Percentiles rank a stretch among this genome's conserved stretches.
These are phyloP conservation scores for Lathyrus oleraceus DNA, from an alignment of 306 rosid species.

Conservation along the genomic window DNA sequence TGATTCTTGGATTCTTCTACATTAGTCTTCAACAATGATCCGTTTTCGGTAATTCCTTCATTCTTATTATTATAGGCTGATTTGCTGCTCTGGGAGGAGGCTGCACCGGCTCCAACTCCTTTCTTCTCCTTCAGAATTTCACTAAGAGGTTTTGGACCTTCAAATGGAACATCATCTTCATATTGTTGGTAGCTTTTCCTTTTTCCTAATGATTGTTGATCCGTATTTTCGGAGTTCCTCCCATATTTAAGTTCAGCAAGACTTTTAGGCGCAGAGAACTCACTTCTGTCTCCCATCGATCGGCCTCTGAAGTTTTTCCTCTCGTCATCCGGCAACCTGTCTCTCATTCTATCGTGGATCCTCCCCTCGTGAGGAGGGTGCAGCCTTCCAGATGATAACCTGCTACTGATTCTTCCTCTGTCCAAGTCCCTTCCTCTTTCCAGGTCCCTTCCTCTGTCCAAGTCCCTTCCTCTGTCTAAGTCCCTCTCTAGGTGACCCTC, in stretches of 20 bases:
- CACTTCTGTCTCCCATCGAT: slow-evolving; percentile 43
- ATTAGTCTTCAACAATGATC: slow-evolving; percentile 34
- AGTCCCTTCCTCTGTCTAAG: slow-evolving; percentile 68
- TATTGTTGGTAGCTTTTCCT: slow-evolving; percentile 53
- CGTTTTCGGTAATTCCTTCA: slow-evolving; percentile 8
- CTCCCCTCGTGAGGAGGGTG: slow-evolving; percentile 61
- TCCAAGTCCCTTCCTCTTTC: slow-evolving; percentile 67
- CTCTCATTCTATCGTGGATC: slow-evolving; percentile 72
- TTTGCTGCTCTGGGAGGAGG: slow-evolving; percentile 46
- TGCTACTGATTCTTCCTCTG: slow-evolving; percentile 55
- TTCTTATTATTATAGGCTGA: slow-evolving; percentile 33
- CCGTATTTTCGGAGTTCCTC: slow-evolving; percentile 47
- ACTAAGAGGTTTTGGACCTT: slow-evolving; percentile 91
- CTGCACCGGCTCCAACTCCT: slow-evolving; percentile 49
- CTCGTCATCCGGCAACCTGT: slow-evolving; percentile 63
- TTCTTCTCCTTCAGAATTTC: slow-evolving; percentile 89
- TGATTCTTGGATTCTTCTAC: slow-evolving; percentile 51
- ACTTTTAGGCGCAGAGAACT: slow-evolving; percentile 66
- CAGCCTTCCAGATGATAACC: slow-evolving; percentile 67
- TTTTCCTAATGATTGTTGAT: slow-evolving; percentile 59
- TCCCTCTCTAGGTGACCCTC: slow-evolving; percentile 60
- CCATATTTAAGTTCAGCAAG: slow-evolving; percentile 69
- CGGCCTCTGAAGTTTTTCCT: slow-evolving; percentile 51
- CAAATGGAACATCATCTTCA: slow-evolving; percentile 63
- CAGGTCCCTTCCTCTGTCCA: slow-evolving; percentile 62